Conservation (phyloP, 1,284 basidiomycete species). For the Ustilago tritici region DNA sequence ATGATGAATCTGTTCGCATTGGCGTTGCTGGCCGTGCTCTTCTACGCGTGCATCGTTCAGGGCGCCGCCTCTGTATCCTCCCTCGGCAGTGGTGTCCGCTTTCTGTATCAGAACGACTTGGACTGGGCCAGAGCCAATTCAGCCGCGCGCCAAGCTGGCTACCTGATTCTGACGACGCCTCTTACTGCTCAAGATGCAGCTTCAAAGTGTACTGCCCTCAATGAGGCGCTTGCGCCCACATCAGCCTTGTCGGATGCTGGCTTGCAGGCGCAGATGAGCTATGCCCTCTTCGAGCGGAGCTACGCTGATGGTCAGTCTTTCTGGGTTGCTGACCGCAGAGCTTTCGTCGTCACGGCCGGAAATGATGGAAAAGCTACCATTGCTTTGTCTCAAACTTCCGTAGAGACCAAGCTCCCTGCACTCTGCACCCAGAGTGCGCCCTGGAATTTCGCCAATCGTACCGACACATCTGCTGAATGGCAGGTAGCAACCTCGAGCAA, state of each 20-base stretch:
- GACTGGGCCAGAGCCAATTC: slow-evolving; percentile 43
- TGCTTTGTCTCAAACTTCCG: slow-evolving; percentile 9
- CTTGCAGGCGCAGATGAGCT: slow-evolving; percentile 39
- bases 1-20: slow-evolving; percentile 13
- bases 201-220: slow-evolving; percentile 32
- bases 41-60: slow-evolving; percentile 1
- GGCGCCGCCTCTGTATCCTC: slow-evolving; percentile 12
- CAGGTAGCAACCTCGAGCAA: slow-evolving; percentile 29
- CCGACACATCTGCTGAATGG: slow-evolving; percentile 33
- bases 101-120: slow-evolving; percentile 61
- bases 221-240: slow-evolving; percentile 39
- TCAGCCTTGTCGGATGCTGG: slow-evolving; percentile 26
- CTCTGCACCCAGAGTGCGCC: slow-evolving; percentile 47
- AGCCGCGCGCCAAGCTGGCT: slow-evolving; percentile 39
- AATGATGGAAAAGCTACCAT: slow-evolving; percentile 2
- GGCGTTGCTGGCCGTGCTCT: slow-evolving; percentile 1
- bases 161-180: slow-evolving; percentile 39
- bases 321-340: slow-evolving; percentile 24
- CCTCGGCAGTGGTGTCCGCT: slow-evolving; percentile 29
- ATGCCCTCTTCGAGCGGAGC: slow-evolving; percentile 21
- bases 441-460: slow-evolving; percentile 27
- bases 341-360: slow-evolving; percentile 6
- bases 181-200: slow-evolving; percentile 36
- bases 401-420: slow-evolving; percentile 19
- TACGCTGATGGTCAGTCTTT: slow-evolving; percentile 28